Base-by-base conservation (phyloP, 1,139 yeast species). In the Eremothecium sinecaudum region DNA sequence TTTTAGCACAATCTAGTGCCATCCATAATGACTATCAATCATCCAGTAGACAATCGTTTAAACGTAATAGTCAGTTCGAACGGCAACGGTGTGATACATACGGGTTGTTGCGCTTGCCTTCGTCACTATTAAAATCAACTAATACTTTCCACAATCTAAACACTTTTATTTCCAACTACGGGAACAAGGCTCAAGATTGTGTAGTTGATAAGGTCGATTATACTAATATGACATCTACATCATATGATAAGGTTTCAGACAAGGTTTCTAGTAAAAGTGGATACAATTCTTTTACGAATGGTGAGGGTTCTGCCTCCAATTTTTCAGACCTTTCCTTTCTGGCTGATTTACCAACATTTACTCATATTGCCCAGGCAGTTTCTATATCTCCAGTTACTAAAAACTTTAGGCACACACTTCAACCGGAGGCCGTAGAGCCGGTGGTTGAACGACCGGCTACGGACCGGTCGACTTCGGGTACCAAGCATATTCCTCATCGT, bases 1-100 rank as follows among this genome's bases (percentile, higher is more conserved):
- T 48, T 12, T 25, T 52, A 11, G 56, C 57, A 1, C 54, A 52
- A 19, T 53, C 58, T n/a, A 53, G 56, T 30, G 40, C 45, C 2
- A 42, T 50, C 9, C n/a, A n/a, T n/a, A n/a, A n/a, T n/a, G n/a
- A n/a, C n/a, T n/a, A n/a, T n/a, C n/a, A n/a, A n/a, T n/a, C n/a
- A n/a, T n/a, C n/a, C n/a, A n/a, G n/a, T n/a, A n/a, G n/a, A n/a
- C n/a, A n/a, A n/a, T n/a, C n/a, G n/a, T n/a, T n/a, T n/a, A n/a
- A n/a, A n/a, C n/a, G n/a, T n/a, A n/a, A n/a, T n/a, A n/a, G n/a
- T n/a, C n/a, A n/a, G n/a, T n/a, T n/a, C n/a, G n/a, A n/a, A n/a
- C n/a, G n/a, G n/a, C n/a, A n/a, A n/a, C n/a, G n/a, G n/a, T n/a
- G n/a, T n/a, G n/a, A n/a, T n/a, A n/a, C n/a, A n/a, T n/a, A n/a